phyloP scores from a whole-genome alignment of 2,329 filamentous ascomycete species.

The Sarocladium brachiariae region DNA sequence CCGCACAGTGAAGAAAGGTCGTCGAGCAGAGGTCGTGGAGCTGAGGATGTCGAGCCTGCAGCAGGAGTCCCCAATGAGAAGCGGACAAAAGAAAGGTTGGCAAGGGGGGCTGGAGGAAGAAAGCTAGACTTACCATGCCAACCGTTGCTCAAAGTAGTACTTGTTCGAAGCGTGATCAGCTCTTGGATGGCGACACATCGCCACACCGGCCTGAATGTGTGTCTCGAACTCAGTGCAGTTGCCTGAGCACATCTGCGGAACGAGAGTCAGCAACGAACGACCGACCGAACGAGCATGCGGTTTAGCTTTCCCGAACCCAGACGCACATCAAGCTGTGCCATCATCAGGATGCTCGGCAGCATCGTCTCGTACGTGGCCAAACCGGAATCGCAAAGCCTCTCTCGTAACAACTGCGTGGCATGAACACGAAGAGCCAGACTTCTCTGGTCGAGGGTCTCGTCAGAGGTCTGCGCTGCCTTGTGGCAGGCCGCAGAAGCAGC shows the following conservation, averaged over 20 bases:
- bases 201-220: conserved; percentile 6
- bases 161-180: background rate
- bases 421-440: conserved; percentile 8
- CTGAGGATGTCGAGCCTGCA: conserved; percentile 11
- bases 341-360: conserved; percentile 9
- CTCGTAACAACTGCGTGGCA: background rate
- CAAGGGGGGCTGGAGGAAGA: too few relatives aligned
- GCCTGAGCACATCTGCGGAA: conserved; percentile 9
- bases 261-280: background rate
- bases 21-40: conserved; percentile 6
- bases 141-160: conserved; percentile 10
- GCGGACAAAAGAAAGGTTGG: too few relatives aligned
- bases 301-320: too few relatives aligned
- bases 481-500: conserved; percentile 8
- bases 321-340: conserved; percentile 10
- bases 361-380: background rate
- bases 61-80: too few relatives aligned
- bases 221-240: conserved; percentile 10
- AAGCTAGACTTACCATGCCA: conserved; percentile 10
- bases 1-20: background rate
- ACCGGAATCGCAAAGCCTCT: background rate
- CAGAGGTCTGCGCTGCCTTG: conserved; percentile 3
- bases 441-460: conserved; percentile 2
- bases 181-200: background rate
- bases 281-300: too few relatives aligned